These are phyloP conservation scores for Neurospora sp. DNA, from an alignment of 495 filamentous ascomycete species.

Conservation along the genomic window DNA sequence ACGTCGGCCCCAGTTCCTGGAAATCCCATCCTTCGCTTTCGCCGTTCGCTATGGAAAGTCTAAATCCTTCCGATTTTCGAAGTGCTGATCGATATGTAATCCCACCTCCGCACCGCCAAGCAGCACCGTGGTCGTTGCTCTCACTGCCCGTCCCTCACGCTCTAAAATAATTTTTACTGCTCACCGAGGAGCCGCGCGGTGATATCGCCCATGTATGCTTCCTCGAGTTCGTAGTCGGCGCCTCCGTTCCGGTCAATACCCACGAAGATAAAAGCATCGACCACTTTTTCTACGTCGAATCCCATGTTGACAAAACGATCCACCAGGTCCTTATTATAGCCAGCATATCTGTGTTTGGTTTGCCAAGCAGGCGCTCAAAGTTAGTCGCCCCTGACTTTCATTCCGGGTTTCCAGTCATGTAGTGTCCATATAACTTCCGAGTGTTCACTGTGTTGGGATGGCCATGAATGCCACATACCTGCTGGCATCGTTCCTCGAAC, in stretches of 20 bases:
- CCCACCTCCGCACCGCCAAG: background rate
- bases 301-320: conserved; percentile 91
- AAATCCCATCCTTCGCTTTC: background rate
- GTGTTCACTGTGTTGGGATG: background rate
- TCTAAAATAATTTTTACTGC: conserved; percentile 26
- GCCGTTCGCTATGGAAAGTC: background rate
- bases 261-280: conserved; percentile 71
- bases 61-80: background rate
- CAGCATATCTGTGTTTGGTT: conserved; percentile 56
- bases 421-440: background rate
- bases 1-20: background rate
- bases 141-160: background rate
- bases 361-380: background rate
- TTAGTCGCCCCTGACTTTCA: background rate
- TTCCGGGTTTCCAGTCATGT: background rate
- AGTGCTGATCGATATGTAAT: background rate
- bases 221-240: conserved; percentile 73
- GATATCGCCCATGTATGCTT: conserved; percentile 82
- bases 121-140: background rate
- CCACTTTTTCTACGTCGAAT: conserved; percentile 81
- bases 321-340: conserved; percentile 78
- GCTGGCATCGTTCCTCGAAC: conserved; percentile 23
- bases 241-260: conserved; percentile 70
- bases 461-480: conserved; percentile 18
- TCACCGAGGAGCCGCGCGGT: conserved; percentile 78